Percentiles rank a stretch among this genome's conserved stretches.
phyloP scores from a whole-genome alignment of 306 rosid genomes.

The Pueraria montana region DNA sequence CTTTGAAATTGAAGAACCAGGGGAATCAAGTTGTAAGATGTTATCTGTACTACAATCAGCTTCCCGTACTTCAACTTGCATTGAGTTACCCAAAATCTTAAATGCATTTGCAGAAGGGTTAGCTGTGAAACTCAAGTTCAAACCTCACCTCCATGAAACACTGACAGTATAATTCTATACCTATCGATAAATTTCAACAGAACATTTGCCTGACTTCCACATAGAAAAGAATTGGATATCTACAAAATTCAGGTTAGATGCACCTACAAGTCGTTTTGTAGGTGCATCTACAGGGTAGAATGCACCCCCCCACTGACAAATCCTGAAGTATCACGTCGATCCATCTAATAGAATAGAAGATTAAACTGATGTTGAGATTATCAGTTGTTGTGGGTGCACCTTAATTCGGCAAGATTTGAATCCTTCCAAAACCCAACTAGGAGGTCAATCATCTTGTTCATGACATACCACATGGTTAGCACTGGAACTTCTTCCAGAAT shows the following conservation, averaged over 20 bases:
- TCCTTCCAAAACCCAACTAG: constrained; percentile 49
- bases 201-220: constrained; percentile 67
- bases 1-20: constrained; percentile 61
- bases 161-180: constrained; percentile 19
- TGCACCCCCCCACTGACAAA: constrained; percentile 95
- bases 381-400: constrained; percentile 49
- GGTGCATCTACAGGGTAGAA: constrained; percentile 28
- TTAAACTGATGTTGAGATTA: constrained; percentile 48
- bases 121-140: constrained; percentile 64
- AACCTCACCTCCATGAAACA: constrained; percentile 68
- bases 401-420: constrained; percentile 51
- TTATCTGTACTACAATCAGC: constrained; percentile 69
- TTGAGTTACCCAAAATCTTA: constrained; percentile 62
- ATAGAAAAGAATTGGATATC: constrained; percentile 51
- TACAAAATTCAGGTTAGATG: constrained; percentile 70
- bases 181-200: constrained; percentile 48
- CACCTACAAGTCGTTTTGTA: constrained; percentile 41
- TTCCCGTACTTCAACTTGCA: constrained; percentile 61
- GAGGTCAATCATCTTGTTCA: constrained; percentile 70
- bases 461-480: constrained; percentile 47
- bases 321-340: constrained; percentile 93
- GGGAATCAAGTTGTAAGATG: constrained; percentile 68
- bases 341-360: constrained; percentile 67
- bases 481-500: constrained; percentile 11
- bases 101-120: constrained; percentile 70